Percentiles rank a stretch among this genome's conserved stretches.
Conservation (phyloP, 73 alveolate genomes). For the Uronychia setigera region DNA sequence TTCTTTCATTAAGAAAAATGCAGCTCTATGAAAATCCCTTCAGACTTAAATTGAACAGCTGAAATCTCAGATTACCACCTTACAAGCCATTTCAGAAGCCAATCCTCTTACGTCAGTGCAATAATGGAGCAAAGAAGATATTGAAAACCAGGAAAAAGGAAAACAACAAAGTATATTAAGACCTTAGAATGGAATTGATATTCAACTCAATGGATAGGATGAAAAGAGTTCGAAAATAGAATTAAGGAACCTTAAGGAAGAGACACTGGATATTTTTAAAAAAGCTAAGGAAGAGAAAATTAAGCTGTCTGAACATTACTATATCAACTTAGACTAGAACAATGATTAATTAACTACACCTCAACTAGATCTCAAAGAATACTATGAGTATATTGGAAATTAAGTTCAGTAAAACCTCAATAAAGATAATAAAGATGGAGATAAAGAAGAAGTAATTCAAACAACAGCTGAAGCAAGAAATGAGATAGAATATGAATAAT, state of each 20-base stretch:
- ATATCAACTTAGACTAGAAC: neutral
- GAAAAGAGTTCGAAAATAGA: neutral
- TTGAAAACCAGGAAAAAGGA: neutral
- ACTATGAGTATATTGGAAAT: no score
- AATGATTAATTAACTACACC: neutral
- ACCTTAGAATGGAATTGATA: neutral
- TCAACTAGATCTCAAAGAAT: no score
- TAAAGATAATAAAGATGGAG: neutral
- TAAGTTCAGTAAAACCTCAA: neutral
- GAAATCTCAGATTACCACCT: neutral
- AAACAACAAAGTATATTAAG: neutral
- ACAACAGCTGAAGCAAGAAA: neutral
- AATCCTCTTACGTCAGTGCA: no score
- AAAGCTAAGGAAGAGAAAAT: neutral
- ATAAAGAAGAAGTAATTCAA: neutral
- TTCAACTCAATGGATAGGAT: neutral
- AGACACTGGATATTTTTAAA: neutral
- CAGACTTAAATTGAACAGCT: neutral
- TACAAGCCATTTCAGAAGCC: no score
- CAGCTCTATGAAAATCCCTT: neutral
- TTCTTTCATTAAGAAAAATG: neutral
- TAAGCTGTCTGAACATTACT: neutral
- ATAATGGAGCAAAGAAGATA: no score
- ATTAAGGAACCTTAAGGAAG: neutral
- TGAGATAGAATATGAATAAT: no score